A percentile compares a stretch with the other conserved stretches of the same genome.
These are phyloP conservation scores for Stephanodiscus minutulus DNA, from an alignment of 108 stramenopile genomes.

Conservation along the genomic window DNA sequence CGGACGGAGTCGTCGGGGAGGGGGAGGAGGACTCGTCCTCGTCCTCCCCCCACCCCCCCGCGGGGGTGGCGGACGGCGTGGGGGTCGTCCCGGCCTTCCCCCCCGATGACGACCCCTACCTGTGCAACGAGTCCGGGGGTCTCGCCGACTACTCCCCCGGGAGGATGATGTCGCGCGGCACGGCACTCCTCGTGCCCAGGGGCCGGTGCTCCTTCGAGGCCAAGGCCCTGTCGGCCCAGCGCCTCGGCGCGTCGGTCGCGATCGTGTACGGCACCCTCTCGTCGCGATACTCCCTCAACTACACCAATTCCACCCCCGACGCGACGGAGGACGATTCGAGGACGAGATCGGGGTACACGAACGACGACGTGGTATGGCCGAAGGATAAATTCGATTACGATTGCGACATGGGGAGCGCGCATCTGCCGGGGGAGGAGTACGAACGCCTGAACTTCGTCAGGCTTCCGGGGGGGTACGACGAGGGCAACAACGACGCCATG, in stretches of 20 bases:
- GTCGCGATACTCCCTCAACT: constrained; percentile 42
- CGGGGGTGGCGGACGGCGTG: constrained; percentile 9
- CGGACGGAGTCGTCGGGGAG: no score
- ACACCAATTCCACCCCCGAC: constrained; percentile 35
- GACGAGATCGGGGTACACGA: constrained; percentile 15
- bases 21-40: not conserved
- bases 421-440: constrained; percentile 17
- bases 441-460: constrained; percentile 13
- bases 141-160: constrained; percentile 9
- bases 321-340: constrained; percentile 16
- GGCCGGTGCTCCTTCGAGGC: constrained; percentile 55
- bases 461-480: constrained; percentile 31
- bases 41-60: not conserved
- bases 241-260: constrained; percentile 45
- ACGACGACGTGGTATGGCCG: constrained; percentile 47
- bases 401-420: constrained; percentile 42
- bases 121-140: constrained; percentile 43
- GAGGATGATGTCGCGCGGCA: no score
- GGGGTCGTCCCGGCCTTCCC: constrained; percentile 34
- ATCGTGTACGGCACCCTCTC: constrained; percentile 48
- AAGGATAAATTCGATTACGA: constrained; percentile 52
- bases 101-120: constrained; percentile 36
- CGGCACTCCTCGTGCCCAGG: constrained; percentile 50
- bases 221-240: constrained; percentile 48
- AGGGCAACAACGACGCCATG: constrained; percentile 28